A percentile compares a stretch with the other conserved stretches of the same genome.
These are phyloP conservation scores for Penicillium waksmanii DNA, from an alignment of 495 filamentous ascomycete genomes.

Conservation along the genomic window DNA sequence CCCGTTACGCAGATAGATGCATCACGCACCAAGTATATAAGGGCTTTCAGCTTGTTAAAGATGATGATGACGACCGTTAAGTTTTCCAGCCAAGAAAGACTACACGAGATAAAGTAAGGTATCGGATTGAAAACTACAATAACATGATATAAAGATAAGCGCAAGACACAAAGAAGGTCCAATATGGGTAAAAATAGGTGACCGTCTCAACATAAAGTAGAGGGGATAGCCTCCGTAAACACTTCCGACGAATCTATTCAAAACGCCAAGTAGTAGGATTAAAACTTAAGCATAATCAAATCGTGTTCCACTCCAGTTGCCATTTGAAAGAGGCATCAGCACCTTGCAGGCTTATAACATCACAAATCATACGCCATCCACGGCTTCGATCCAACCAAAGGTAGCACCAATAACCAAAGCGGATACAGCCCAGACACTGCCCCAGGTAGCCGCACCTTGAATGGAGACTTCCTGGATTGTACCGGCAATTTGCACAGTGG, in stretches of 20 bases:
- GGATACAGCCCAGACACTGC: constrained; percentile 69
- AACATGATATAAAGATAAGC: background rate
- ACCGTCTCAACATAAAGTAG: background rate
- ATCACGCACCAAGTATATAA: background rate
- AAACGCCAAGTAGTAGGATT: background rate
- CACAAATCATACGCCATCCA: constrained; percentile 44
- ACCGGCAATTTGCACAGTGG: constrained; percentile 63
- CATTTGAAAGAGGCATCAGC: constrained; percentile 8
- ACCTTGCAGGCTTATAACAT: background rate
- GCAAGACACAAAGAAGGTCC: background rate
- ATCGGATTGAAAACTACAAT: background rate
- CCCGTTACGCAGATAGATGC: background rate
- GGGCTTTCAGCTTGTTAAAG: too few species aligned
- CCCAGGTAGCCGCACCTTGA: constrained; percentile 69
- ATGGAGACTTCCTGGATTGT: constrained; percentile 69
- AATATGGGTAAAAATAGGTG: background rate
- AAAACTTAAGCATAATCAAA: background rate
- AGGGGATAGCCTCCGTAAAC: background rate
- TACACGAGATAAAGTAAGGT: background rate
- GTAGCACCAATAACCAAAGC: constrained; percentile 59
- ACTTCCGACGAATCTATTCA: background rate
- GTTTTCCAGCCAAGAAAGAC: background rate
- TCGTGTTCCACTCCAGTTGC: constrained; percentile 9
- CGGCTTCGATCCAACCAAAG: constrained; percentile 63
- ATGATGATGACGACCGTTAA: too few species aligned